Evolutionary conservation across 2,329 filamentous ascomycete genomes (phyloP).

Genomic region (Cladophialophora carrionii): DNA sequence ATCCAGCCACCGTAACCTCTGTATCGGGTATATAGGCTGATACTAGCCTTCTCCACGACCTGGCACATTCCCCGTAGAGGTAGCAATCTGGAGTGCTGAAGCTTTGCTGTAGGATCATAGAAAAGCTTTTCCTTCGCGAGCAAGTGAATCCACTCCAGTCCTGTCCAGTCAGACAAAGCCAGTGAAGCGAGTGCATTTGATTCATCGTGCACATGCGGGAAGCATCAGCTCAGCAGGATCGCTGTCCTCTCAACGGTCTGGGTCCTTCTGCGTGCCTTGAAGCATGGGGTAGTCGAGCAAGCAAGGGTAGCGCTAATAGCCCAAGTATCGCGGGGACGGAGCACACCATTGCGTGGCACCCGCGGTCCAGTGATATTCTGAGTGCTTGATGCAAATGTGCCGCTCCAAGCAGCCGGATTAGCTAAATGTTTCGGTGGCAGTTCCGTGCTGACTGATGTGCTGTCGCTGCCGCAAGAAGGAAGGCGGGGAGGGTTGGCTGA

Average conservation of each 20-base stretch:
- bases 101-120: background rate
- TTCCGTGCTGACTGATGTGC: background rate
- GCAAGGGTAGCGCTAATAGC: slow-evolving; percentile 6
- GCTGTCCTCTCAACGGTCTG: background rate
- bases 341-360: background rate
- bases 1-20: background rate
- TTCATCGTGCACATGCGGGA: background rate
- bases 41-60: background rate
- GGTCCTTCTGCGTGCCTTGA: background rate
- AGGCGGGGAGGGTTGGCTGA: slow-evolving; percentile 11
- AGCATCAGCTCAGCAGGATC: background rate
- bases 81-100: background rate
- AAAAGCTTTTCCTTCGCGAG: background rate
- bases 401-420: background rate
- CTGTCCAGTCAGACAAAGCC: background rate
- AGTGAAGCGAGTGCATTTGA: background rate
- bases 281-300: background rate
- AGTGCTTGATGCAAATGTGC: background rate
- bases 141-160: background rate
- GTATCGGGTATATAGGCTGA: background rate
- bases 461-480: background rate
- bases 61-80: background rate
- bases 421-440: no score
- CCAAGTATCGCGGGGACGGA: slow-evolving; percentile 1
- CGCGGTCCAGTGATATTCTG: background rate